Percentiles rank a stretch among this genome's conserved stretches.
Conservation (phyloP, 192 early-diverging fungal species). For the Mortierella antarctica region DNA sequence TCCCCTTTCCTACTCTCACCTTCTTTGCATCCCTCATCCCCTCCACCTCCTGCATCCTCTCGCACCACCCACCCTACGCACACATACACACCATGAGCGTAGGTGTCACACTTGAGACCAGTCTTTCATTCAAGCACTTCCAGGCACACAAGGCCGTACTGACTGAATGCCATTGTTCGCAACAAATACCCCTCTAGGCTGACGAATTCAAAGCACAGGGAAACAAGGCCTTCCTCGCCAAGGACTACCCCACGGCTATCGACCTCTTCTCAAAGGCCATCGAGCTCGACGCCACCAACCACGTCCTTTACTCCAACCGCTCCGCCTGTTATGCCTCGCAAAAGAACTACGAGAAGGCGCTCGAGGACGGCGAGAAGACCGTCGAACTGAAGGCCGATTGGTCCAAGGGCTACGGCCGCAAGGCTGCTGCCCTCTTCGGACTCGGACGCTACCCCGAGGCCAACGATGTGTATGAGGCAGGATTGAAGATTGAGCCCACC, state of each 20-base stretch:
- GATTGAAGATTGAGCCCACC: constrained; percentile 82
- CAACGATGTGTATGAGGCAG: constrained; percentile 78
- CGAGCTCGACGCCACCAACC: constrained; percentile 86
- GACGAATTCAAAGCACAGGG: constrained; percentile 66
- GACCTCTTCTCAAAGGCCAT: constrained; percentile 86
- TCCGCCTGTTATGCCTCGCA: constrained; percentile 85
- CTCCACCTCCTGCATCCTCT: neutral
- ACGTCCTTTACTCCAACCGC: constrained; percentile 94
- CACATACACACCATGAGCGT: constrained; percentile 42
- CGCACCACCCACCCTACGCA: neutral
- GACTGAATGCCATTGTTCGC: neutral
- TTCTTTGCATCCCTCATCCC: neutral
- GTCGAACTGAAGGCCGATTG: constrained; percentile 84
- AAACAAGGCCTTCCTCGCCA: constrained; percentile 87
- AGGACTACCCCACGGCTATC: constrained; percentile 82
- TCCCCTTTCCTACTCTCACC: neutral
- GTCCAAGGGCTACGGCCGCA: constrained; percentile 91
- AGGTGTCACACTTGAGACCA: constrained; percentile 3
- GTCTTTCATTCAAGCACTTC: neutral
- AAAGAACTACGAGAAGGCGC: constrained; percentile 81
- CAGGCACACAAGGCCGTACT: neutral
- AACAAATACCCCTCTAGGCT: constrained; percentile 24
- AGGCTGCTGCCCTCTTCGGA: constrained; percentile 88
- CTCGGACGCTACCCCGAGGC: constrained; percentile 76
- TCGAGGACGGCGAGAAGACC: constrained; percentile 88